These are phyloP conservation scores for Eimeria brunetti DNA, from an alignment of 169 alveolate species.

Conservation along the genomic window DNA sequence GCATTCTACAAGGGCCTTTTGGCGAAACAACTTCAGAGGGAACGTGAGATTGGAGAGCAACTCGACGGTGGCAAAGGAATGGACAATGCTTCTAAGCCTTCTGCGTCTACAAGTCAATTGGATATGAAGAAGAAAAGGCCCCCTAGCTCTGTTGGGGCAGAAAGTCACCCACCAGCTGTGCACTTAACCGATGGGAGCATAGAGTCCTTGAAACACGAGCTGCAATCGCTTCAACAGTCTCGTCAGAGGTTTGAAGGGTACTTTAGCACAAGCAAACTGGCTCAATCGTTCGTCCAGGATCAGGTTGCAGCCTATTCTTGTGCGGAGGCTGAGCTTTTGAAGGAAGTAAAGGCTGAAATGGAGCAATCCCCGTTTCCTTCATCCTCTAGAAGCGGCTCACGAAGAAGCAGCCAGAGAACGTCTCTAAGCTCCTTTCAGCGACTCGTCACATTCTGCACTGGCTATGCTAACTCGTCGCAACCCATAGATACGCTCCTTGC, in stretches of 20 bases:
- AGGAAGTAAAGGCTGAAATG: conserved; percentile 20
- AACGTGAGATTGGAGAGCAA: conserved; percentile 39
- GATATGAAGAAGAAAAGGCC: not conserved
- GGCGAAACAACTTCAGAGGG: conserved; percentile 64
- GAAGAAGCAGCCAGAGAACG: conserved; percentile 46
- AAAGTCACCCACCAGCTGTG: not conserved
- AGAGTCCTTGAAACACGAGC: conserved; percentile 55
- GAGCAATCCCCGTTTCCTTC: not conserved
- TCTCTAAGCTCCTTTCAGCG: not conserved
- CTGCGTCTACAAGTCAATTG: not conserved
- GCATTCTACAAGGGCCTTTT: conserved; percentile 57
- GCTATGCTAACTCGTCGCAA: conserved; percentile 41
- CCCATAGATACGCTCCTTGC: conserved; percentile 40
- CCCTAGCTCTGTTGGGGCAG: conserved; percentile 35
- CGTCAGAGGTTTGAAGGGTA: conserved; percentile 62
- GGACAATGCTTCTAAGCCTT: conserved; percentile 16
- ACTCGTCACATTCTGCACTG: conserved; percentile 22
- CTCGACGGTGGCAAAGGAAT: conserved; percentile 33
- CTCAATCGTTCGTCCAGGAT: conserved; percentile 55
- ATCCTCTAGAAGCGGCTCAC: not conserved
- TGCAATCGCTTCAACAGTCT: conserved; percentile 45
- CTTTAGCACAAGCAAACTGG: conserved; percentile 20
- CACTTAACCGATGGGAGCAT: not conserved
- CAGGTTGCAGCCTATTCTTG: conserved; percentile 23
- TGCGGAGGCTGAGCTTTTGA: conserved; percentile 52